Evolutionary conservation across 2,329 filamentous ascomycete genomes (phyloP).

Genomic region (Neocucurbitaria cava): DNA sequence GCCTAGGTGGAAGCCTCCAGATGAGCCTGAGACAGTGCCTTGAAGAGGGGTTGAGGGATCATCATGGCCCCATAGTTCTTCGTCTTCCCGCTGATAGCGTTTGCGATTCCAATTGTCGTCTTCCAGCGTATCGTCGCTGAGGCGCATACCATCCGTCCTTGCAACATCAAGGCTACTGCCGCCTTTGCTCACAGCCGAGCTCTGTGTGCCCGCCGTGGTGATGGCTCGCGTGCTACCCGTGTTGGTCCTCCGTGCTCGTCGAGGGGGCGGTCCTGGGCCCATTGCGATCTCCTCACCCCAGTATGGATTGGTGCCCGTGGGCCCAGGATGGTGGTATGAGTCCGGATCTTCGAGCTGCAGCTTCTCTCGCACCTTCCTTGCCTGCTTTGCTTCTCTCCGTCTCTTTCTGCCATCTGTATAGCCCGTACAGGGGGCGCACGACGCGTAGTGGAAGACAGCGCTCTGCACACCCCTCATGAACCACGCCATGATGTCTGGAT

Average conservation of each 20-base stretch:
- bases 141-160: conserved; percentile 26
- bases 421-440: conserved; percentile 79
- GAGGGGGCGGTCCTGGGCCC: conserved; percentile 75
- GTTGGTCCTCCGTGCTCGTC: conserved; percentile 64
- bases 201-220: conserved; percentile 63
- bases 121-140: conserved; percentile 44
- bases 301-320: conserved; percentile 85
- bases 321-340: conserved; percentile 78
- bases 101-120: conserved; percentile 74
- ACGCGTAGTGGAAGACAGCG: conserved; percentile 77
- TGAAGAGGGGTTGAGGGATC: conserved; percentile 47
- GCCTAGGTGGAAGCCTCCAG: conserved; percentile 24
- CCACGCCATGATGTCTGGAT: conserved; percentile 44
- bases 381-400: conserved; percentile 72
- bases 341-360: conserved; percentile 74
- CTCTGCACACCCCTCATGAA: conserved; percentile 68
- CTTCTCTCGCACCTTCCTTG: conserved; percentile 69
- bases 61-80: conserved; percentile 80
- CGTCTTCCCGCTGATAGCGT: conserved; percentile 85
- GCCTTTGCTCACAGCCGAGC: conserved; percentile 54
- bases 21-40: conserved; percentile 36
- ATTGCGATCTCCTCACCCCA: conserved; percentile 87
- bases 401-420: conserved; percentile 73
- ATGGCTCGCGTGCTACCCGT: conserved; percentile 62
- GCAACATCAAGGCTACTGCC: conserved; percentile 46